Evolutionary conservation across 495 filamentous ascomycete species (phyloP).

Genomic region (Hypoxylon fragiforme): DNA sequence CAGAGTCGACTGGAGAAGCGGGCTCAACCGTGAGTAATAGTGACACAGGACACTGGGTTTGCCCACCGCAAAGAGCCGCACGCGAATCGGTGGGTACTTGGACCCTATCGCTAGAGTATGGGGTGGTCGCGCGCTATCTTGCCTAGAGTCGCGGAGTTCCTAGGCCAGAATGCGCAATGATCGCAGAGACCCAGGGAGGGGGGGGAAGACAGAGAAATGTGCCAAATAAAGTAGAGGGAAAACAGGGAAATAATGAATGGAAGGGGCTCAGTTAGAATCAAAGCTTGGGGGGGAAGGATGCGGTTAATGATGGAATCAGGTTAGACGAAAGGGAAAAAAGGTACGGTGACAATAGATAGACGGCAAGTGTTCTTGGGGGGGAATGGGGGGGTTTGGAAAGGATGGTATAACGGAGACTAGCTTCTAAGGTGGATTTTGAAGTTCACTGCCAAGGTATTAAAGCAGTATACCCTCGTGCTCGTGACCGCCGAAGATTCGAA

Average conservation of each 20-base stretch:
- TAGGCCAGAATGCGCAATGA: constrained; percentile 22
- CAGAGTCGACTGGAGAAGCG: constrained; percentile 13
- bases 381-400: constrained; percentile 9
- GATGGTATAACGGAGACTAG: constrained; percentile 25
- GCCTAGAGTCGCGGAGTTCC: constrained; percentile 19
- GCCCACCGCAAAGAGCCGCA: constrained; percentile 33
- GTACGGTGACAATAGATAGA: constrained; percentile 28
- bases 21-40: constrained; percentile 20
- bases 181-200: constrained; percentile 16
- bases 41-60: constrained; percentile 25
- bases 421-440: constrained; percentile 30
- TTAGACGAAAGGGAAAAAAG: constrained; percentile 23
- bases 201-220: neutral
- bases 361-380: constrained; percentile 22
- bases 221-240: constrained; percentile 1
- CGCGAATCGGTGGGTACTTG: constrained; percentile 31
- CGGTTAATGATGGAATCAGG: constrained; percentile 33
- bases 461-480: constrained; percentile 33
- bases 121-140: constrained; percentile 30
- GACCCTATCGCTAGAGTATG: constrained; percentile 28
- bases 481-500: constrained; percentile 31
- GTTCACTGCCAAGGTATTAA: constrained; percentile 24
- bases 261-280: constrained; percentile 25
- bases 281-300: constrained; percentile 20
- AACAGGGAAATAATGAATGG: constrained; percentile 18